phyloP scores from a whole-genome alignment of 805 yeast genomes.

The Metschnikowia santaceciliae region DNA sequence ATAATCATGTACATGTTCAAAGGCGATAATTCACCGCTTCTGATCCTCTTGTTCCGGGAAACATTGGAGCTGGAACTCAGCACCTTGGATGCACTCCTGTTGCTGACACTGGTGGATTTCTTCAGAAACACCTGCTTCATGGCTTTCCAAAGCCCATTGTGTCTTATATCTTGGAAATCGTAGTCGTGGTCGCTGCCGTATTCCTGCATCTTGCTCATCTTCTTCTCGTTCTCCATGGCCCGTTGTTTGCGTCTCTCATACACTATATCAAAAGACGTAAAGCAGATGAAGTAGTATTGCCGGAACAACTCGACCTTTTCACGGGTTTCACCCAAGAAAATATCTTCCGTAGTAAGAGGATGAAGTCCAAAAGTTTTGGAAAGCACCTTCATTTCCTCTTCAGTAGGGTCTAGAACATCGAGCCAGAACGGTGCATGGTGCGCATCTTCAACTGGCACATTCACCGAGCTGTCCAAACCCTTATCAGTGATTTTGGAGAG shows the following conservation, averaged over 20 bases:
- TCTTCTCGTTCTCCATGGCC: slow-evolving; percentile 44
- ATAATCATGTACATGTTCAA: slow-evolving; percentile 90
- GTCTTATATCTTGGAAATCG: slow-evolving; percentile 3
- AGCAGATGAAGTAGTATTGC: slow-evolving; percentile 88
- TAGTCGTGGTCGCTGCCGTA: slow-evolving; percentile 8
- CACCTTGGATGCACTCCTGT: slow-evolving; percentile 7
- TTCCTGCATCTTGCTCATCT: slow-evolving; percentile 35
- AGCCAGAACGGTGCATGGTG: slow-evolving; percentile 62
- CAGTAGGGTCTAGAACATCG: slow-evolving; percentile 88
- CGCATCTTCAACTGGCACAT: not conserved
- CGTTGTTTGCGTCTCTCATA: slow-evolving; percentile 60
- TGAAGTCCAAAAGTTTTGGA: slow-evolving; percentile 92
- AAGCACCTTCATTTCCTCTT: slow-evolving; percentile 91
- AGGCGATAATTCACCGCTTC: slow-evolving; percentile 70
- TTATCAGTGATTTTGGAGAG: not conserved
- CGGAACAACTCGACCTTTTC: slow-evolving; percentile 93
- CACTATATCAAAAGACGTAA: slow-evolving; percentile 59
- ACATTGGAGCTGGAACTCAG: slow-evolving; percentile 12
- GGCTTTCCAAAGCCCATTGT: slow-evolving; percentile 6
- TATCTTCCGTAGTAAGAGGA: slow-evolving; percentile 95
- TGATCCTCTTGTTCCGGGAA: slow-evolving; percentile 28
- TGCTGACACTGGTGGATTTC: slow-evolving; percentile 6
- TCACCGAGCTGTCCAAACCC: not conserved
- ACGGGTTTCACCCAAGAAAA: slow-evolving; percentile 86
- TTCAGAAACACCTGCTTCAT: slow-evolving; percentile 8